Conservation (phyloP, 257 asterid species). For the Nicotiana knightiana region DNA sequence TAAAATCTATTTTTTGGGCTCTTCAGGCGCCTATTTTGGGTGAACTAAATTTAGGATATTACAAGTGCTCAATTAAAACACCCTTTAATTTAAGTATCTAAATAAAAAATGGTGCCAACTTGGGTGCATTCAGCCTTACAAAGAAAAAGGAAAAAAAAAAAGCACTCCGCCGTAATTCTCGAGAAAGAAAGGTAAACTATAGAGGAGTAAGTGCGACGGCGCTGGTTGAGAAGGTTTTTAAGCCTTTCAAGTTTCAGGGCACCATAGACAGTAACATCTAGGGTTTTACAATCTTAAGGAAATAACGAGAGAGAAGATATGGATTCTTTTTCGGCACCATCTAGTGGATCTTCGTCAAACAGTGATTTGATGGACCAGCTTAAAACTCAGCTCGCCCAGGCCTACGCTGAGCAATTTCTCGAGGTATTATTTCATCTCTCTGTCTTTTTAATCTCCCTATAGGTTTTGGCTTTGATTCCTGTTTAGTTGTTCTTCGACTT, state of each 20-base stretch:
- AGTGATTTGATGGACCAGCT: conserved; percentile 56
- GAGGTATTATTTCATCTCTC: conserved; percentile 30
- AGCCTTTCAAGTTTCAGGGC: neutral
- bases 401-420: conserved; percentile 74
- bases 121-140: too few relatives aligned
- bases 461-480: neutral
- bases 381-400: conserved; percentile 69
- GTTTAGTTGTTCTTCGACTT: neutral
- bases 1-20: too few relatives aligned
- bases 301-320: conserved; percentile 9
- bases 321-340: conserved; percentile 66
- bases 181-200: too few relatives aligned
- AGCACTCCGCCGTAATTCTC: too few relatives aligned
- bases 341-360: conserved; percentile 43
- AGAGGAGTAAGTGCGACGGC: too few relatives aligned
- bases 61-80: too few relatives aligned
- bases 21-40: too few relatives aligned
- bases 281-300: neutral
- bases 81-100: too few relatives aligned
- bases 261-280: neutral
- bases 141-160: too few relatives aligned
- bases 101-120: too few relatives aligned
- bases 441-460: too few relatives aligned
- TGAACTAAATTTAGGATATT: too few relatives aligned
- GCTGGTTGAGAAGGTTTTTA: neutral